A percentile compares a stretch with the other conserved stretches of the same genome.
These are phyloP conservation scores for Aspergillus melleus DNA, from an alignment of 2,329 filamentous ascomycete genomes.

Conservation along the genomic window DNA sequence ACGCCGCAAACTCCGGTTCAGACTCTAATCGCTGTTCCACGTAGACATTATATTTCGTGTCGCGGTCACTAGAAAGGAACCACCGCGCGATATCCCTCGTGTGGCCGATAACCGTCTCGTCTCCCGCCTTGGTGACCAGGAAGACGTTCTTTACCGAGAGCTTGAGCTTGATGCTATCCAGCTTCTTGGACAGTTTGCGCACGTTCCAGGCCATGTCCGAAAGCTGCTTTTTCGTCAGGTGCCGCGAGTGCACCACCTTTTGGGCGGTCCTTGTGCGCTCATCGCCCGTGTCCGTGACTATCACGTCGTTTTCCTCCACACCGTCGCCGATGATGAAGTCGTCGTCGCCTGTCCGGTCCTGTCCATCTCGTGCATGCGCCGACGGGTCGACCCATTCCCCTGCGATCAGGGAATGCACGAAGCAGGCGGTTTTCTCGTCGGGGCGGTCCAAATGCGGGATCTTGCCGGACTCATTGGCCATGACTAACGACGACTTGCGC, in stretches of 20 bases:
- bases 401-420: slow-evolving; percentile 60
- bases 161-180: slow-evolving; percentile 79
- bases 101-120: slow-evolving; percentile 73
- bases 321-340: slow-evolving; percentile 19
- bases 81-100: slow-evolving; percentile 77
- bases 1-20: slow-evolving; percentile 71
- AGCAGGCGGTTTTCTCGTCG: slow-evolving; percentile 55
- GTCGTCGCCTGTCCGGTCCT: slow-evolving; percentile 11
- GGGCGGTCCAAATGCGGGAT: slow-evolving; percentile 36
- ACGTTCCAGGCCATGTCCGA: slow-evolving; percentile 98
- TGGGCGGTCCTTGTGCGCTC: slow-evolving; percentile 26
- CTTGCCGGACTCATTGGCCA: slow-evolving; percentile 41
- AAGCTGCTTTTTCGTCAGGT: slow-evolving; percentile 91
- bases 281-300: slow-evolving; percentile 28
- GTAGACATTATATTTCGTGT: slow-evolving; percentile 71
- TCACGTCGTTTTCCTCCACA: slow-evolving; percentile 23
- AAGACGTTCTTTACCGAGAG: slow-evolving; percentile 82
- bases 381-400: slow-evolving; percentile 29
- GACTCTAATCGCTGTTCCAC: slow-evolving; percentile 74
- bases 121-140: slow-evolving; percentile 87
- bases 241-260: slow-evolving; percentile 62
- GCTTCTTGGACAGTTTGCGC: slow-evolving; percentile 79
- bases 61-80: slow-evolving; percentile 71
- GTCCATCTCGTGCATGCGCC: slow-evolving; percentile 4
- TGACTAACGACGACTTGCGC: slow-evolving; percentile 61